Conservation (phyloP, 2,329 filamentous ascomycete genomes). For the Xylariaceae sp. region DNA sequence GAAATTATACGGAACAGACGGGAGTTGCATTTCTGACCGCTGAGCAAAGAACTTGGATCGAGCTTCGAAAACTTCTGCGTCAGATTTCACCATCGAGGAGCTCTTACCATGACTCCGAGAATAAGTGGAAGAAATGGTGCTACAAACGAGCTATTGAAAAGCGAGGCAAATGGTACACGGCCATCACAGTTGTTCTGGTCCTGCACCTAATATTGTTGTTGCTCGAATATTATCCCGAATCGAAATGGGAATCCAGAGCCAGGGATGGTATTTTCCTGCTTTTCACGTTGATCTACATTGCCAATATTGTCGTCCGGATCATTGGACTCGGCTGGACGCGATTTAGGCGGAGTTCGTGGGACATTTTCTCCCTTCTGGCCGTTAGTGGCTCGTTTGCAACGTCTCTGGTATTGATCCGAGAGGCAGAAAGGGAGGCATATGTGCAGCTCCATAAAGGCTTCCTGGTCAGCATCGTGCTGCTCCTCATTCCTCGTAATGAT, state of each 20-base stretch:
- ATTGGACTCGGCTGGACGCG: slow-evolving; percentile 86
- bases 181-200: slow-evolving; percentile 73
- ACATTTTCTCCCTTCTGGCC: slow-evolving; percentile 78
- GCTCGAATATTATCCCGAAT: slow-evolving; percentile 78
- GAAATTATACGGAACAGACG: slow-evolving; percentile 98
- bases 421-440: slow-evolving; percentile 57
- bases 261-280: slow-evolving; percentile 74
- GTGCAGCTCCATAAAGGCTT: slow-evolving; percentile 89
- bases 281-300: slow-evolving; percentile 77
- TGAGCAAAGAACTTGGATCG: slow-evolving; percentile 95
- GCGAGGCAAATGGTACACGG: slow-evolving; percentile 83
- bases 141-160: slow-evolving; percentile 93
- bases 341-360: slow-evolving; percentile 92
- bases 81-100: slow-evolving; percentile 95
- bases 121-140: slow-evolving; percentile 86
- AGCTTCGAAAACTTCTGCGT: slow-evolving; percentile 82
- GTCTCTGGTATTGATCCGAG: slow-evolving; percentile 68
- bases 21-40: slow-evolving; percentile 93
- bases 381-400: slow-evolving; percentile 79
- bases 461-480: slow-evolving; percentile 79
- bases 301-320: slow-evolving; percentile 79
- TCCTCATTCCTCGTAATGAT: slow-evolving; percentile 94
- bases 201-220: slow-evolving; percentile 80
- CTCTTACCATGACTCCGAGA: slow-evolving; percentile 72
- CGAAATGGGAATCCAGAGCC: slow-evolving; percentile 62